Percentiles rank a stretch among this genome's conserved stretches.
Conservation (phyloP, 83 land plant genomes). For the Picea abies region DNA sequence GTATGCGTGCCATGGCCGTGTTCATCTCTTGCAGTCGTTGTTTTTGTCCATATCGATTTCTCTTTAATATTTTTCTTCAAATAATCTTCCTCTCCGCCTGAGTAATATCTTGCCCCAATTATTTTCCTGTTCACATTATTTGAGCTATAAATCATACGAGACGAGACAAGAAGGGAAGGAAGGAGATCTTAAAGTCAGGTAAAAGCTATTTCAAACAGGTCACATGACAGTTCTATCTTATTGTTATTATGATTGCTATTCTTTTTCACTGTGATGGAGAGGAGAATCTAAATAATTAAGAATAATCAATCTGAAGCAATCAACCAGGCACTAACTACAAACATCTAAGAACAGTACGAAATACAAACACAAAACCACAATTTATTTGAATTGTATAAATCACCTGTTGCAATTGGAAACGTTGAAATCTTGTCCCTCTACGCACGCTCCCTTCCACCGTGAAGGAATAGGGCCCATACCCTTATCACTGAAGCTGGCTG, state of each 20-base stretch:
- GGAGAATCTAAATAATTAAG: too few species aligned
- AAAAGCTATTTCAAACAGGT: too few species aligned
- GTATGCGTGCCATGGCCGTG: conserved; percentile 78
- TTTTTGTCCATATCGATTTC: not conserved
- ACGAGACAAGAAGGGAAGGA: too few species aligned
- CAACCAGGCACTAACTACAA: not conserved
- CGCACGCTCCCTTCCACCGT: conserved; percentile 70
- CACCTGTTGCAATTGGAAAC: conserved; percentile 55
- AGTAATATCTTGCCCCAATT: conserved; percentile 64
- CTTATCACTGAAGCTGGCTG: conserved; percentile 64
- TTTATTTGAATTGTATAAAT: not conserved
- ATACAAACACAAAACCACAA: too few species aligned
- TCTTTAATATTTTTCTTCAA: not conserved
- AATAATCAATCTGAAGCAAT: not conserved
- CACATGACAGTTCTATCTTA: too few species aligned
- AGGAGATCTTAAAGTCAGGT: too few species aligned
- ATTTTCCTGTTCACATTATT: conserved; percentile 37
- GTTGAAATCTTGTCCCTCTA: conserved; percentile 37
- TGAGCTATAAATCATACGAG: too few species aligned
- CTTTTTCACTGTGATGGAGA: too few species aligned
- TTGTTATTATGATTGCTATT: too few species aligned
- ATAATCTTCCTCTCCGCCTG: too few species aligned
- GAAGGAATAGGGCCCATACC: conserved; percentile 54
- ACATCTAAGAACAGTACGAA: not conserved
- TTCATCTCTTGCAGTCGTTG: conserved; percentile 50